Base-by-base conservation (phyloP, 2,329 filamentous ascomycete species). In the Aureobasidium sp. region DNA sequence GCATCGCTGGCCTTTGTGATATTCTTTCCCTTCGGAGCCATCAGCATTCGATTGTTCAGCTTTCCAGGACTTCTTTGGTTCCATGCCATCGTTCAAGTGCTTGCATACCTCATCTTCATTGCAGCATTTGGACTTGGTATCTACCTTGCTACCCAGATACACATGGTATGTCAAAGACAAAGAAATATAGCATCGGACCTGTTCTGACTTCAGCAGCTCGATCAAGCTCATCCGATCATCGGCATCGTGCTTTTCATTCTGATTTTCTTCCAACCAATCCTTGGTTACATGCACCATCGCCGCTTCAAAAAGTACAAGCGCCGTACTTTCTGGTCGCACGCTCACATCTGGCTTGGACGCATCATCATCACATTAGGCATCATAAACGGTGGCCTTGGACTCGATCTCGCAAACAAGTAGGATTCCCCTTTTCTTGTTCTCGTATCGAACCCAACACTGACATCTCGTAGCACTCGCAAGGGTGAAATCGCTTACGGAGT, bases 181-280 rank as follows among this genome's bases (percentile, higher is more conserved):
- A 19, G 1, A 27, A 9, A 15, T 19, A 29, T 3, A 22, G 17
- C 19, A 3, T 7, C 3, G 24, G 24, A 8, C 14, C 7, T 15
- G 17, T n/a, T 24, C 42, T 54, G 9, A 44, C 33, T 24, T 47
- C 19, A 17, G 17, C 31, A 76, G 62, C 62, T 80, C 11, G 62
- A 72, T 50, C 68, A 72, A 47, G 71, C 78, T 48, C 82, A 85
- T 64, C 74, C 79, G 1, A 75, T 82, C 65, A 81, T 85, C 56
- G 82, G 82, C n/a, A 75, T 81, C 7, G 68, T 83, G 14, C 74
- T 82, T 3, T 71, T 84, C 40, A 70, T 71, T 0, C 65, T 74
- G 6, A 69, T 88, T 2, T 73, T 85, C 12, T 80, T 86, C 65
- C 80, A 83, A 64, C 82, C 82, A 0, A 68, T 78, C 2, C 72